Percentiles rank a stretch among this genome's conserved stretches.
These are phyloP conservation scores for Debaryomycetaceae sp. DNA, from an alignment of 1,139 yeast species.

Conservation along the genomic window DNA sequence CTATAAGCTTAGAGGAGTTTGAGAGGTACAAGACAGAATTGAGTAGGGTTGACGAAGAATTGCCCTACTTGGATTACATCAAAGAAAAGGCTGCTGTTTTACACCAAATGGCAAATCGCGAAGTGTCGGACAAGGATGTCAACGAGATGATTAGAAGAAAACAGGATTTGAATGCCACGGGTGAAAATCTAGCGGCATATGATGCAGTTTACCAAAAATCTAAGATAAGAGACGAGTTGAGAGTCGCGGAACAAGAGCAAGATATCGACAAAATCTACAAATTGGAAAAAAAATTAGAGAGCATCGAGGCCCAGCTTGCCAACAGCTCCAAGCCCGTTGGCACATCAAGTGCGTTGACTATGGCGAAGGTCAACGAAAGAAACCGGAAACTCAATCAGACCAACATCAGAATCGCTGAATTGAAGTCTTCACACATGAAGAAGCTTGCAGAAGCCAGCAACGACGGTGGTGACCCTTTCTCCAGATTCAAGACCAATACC, in stretches of 20 bases:
- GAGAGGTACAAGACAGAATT: constrained; percentile 62
- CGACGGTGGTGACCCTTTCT: constrained; percentile 77
- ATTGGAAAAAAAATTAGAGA: constrained; percentile 50
- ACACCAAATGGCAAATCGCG: constrained; percentile 55
- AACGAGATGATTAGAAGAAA: constrained; percentile 69
- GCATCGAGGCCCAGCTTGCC: constrained; percentile 30
- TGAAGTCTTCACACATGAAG: constrained; percentile 54
- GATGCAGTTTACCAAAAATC: constrained; percentile 79
- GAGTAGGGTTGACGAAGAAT: constrained; percentile 50
- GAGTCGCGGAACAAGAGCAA: constrained; percentile 68
- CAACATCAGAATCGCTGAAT: constrained; percentile 76
- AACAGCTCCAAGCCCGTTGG: constrained; percentile 20
- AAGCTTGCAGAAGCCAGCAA: constrained; percentile 39
- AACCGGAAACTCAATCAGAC: constrained; percentile 79
- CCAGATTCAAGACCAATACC: constrained; percentile 82
- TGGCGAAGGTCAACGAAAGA: constrained; percentile 70
- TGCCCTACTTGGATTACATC: constrained; percentile 67
- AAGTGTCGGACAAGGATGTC: constrained; percentile 71
- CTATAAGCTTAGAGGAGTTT: constrained; percentile 65
- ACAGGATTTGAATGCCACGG: constrained; percentile 55
- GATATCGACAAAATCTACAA: constrained; percentile 48
- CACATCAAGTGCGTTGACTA: constrained; percentile 25
- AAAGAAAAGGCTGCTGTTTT: constrained; percentile 62
- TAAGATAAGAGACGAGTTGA: constrained; percentile 66
- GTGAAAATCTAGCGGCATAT: constrained; percentile 48